phyloP scores from a whole-genome alignment of 2,329 filamentous ascomycete genomes.

The Colletotrichum lindemuthianum region DNA sequence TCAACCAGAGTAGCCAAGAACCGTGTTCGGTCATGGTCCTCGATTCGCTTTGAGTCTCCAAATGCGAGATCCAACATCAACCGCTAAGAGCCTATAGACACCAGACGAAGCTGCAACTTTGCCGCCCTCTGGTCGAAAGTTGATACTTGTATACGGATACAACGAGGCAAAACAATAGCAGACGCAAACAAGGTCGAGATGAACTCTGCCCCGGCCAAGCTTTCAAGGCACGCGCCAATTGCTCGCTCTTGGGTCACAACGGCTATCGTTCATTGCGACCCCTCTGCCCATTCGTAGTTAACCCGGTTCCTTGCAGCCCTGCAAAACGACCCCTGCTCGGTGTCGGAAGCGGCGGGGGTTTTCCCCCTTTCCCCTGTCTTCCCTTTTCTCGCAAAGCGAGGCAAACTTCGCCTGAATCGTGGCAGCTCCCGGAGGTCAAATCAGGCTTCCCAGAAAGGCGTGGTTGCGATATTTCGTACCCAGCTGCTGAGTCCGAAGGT shows the following conservation, averaged over 20 bases:
- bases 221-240: not conserved
- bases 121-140: not conserved
- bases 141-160: not conserved
- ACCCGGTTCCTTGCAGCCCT: slow-evolving; percentile 14
- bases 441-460: too few relatives aligned
- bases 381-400: not conserved
- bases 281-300: not conserved
- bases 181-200: not conserved
- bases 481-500: too few relatives aligned
- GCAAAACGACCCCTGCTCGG: slow-evolving; percentile 9
- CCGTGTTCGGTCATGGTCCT: too few relatives aligned
- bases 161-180: not conserved
- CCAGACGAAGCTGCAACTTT: not conserved
- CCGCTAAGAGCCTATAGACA: too few relatives aligned
- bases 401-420: not conserved
- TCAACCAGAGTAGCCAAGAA: too few relatives aligned
- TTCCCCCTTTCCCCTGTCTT: not conserved
- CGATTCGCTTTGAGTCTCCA: too few relatives aligned
- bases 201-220: slow-evolving; percentile 1
- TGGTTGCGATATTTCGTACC: too few relatives aligned
- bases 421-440: too few relatives aligned
- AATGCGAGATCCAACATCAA: too few relatives aligned
- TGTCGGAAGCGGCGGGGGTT: not conserved
- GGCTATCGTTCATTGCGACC: not conserved
- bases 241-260: not conserved